Evolutionary conservation across 306 rosid genomes (phyloP).

Genomic region (Lathyrus sativus): DNA sequence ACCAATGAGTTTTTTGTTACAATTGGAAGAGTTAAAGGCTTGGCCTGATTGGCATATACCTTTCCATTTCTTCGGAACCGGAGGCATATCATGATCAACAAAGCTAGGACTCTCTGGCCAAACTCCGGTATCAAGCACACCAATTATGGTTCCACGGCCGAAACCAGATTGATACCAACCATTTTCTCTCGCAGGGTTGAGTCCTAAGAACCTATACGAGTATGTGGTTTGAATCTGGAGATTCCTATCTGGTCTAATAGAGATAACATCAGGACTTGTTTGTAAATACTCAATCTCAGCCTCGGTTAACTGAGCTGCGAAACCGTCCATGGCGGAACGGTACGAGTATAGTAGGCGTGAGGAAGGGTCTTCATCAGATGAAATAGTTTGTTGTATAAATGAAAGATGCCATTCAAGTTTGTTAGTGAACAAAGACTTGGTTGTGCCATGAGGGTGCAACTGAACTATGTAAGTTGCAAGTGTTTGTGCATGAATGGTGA

Average conservation of each 20-base stretch:
- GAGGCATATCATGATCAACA: constrained; percentile 71
- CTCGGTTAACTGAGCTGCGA: constrained; percentile 74
- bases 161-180: constrained; percentile 70
- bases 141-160: constrained; percentile 77
- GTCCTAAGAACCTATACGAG: constrained; percentile 85
- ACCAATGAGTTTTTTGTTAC: constrained; percentile 84
- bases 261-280: constrained; percentile 66
- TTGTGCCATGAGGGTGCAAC: constrained; percentile 63
- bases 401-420: constrained; percentile 83
- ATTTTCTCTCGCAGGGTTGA: constrained; percentile 47
- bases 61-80: constrained; percentile 72
- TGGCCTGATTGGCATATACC: constrained; percentile 84
- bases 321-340: constrained; percentile 82
- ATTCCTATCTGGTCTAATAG: constrained; percentile 60
- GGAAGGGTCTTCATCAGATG: constrained; percentile 57
- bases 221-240: constrained; percentile 76
- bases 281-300: constrained; percentile 61
- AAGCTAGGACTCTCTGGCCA: constrained; percentile 97
- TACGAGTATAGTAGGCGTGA: constrained; percentile 88
- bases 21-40: constrained; percentile 65
- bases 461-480: constrained; percentile 85
- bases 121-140: constrained; percentile 89
- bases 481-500: constrained; percentile 50
- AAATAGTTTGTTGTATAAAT: constrained; percentile 55
- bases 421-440: constrained; percentile 56